These are phyloP conservation scores for Cyathus striatus DNA, from an alignment of 768 basidiomycete genomes.

Conservation along the genomic window DNA sequence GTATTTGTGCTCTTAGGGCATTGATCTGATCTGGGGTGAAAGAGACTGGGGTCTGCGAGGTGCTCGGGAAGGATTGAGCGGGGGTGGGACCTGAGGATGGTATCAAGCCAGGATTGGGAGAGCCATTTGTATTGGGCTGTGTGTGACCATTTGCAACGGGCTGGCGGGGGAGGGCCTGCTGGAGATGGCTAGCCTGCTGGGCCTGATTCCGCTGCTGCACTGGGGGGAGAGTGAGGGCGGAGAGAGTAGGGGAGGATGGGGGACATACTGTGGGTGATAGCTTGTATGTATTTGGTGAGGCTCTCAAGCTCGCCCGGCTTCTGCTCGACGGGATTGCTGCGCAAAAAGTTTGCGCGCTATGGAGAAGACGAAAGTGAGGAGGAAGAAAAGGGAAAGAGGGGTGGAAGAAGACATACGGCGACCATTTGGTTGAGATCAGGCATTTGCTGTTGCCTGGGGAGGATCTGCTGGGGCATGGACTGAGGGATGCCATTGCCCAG, in stretches of 20 bases:
- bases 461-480: no score
- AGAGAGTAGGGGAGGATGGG: constrained; percentile 4
- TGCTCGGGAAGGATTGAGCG: constrained; percentile 40
- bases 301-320: constrained; percentile 44
- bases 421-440: constrained; percentile 40
- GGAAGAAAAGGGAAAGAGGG: constrained; percentile 3
- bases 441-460: constrained; percentile 22
- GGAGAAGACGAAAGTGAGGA: no score
- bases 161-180: no score
- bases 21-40: constrained; percentile 74
- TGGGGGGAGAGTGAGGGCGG: constrained; percentile 1
- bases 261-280: constrained; percentile 32
- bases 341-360: constrained; percentile 45
- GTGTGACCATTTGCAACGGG: constrained; percentile 8
- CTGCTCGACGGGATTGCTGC: constrained; percentile 46
- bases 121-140: constrained; percentile 45
- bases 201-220: constrained; percentile 1
- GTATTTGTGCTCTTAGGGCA: constrained; percentile 76
- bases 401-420: constrained; percentile 24
- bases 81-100: constrained; percentile 44
- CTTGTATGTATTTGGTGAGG: constrained; percentile 42
- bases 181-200: neutral
- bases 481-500: constrained; percentile 33
- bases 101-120: constrained; percentile 28
- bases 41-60: constrained; percentile 70